phyloP scores from a whole-genome alignment of 78 protist species.

The Cavenderia fasciculata region DNA sequence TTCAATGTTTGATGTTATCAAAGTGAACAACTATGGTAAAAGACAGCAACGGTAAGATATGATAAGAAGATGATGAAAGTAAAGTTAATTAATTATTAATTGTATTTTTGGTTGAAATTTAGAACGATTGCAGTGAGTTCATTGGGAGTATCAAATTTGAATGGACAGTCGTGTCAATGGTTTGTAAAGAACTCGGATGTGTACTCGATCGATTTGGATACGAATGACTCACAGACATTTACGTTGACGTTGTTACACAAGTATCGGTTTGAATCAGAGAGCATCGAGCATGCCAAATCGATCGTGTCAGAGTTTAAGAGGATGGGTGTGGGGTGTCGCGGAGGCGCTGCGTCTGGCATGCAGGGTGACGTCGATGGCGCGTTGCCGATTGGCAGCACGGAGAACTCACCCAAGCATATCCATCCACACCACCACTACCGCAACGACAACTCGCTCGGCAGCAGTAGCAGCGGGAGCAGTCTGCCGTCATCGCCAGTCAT shows the following conservation, averaged over 20 bases:
- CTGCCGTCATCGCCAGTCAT: no score
- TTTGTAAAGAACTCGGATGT: constrained; percentile 52
- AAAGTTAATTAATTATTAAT: no score
- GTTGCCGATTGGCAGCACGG: neutral
- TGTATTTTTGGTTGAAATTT: neutral
- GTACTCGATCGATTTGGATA: constrained; percentile 8
- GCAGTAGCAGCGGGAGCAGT: neutral
- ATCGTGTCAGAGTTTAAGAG: constrained; percentile 35
- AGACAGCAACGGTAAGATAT: constrained; percentile 55
- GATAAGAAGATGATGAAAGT: no score
- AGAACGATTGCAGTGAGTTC: constrained; percentile 53
- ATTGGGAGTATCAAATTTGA: constrained; percentile 36
- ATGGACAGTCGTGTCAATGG: constrained; percentile 61
- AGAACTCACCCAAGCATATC: neutral
- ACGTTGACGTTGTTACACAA: constrained; percentile 38
- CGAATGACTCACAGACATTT: constrained; percentile 5
- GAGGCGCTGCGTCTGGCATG: neutral
- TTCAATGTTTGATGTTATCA: constrained; percentile 31
- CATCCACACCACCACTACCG: neutral
- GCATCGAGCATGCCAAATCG: constrained; percentile 35
- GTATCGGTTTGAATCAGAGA: constrained; percentile 42
- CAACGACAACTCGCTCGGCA: neutral
- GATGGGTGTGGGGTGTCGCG: constrained; percentile 11
- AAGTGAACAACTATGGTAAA: constrained; percentile 44
- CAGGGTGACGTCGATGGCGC: neutral